Evolutionary conservation across 192 early-diverging fungal genomes (phyloP).

Genomic region (Coemansia sp.): DNA sequence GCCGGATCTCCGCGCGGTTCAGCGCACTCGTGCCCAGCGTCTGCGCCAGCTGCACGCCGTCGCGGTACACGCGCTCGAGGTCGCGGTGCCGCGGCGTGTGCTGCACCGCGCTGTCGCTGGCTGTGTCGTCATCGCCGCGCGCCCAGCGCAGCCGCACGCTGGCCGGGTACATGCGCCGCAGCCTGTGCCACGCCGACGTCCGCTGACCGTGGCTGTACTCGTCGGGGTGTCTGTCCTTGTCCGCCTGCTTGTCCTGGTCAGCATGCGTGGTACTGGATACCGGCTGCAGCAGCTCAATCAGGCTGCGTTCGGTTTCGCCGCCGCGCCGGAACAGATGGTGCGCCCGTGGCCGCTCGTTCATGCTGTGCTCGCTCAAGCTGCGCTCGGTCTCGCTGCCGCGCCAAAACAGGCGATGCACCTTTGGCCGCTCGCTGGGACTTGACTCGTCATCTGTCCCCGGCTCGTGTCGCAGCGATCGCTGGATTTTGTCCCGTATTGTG

Average conservation of each 20-base stretch:
- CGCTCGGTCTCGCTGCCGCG: constrained; percentile 4
- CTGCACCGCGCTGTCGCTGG: constrained; percentile 36
- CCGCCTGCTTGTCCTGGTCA: constrained; percentile 4
- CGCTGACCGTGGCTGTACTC: neutral
- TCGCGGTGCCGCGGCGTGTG: constrained; percentile 10
- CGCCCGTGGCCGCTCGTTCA: neutral
- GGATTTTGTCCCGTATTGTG: constrained; percentile 11
- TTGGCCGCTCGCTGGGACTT: neutral
- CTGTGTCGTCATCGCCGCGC: constrained; percentile 22
- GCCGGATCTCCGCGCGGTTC: constrained; percentile 13
- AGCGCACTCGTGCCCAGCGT: constrained; percentile 14
- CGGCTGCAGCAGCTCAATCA: constrained; percentile 17
- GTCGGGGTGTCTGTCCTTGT: too few species aligned
- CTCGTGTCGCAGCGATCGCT: constrained; percentile 15
- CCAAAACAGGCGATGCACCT: neutral
- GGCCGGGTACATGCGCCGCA: constrained; percentile 4
- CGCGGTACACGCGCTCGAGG: constrained; percentile 11
- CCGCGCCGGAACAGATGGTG: neutral
- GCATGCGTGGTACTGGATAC: neutral
- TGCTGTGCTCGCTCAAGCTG: constrained; percentile 8
- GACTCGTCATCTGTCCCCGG: neutral
- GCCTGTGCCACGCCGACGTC: constrained; percentile 1
- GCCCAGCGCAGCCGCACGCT: neutral
- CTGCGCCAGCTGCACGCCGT: constrained; percentile 17
- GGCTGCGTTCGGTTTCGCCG: constrained; percentile 6